Conservation (phyloP, 2,329 filamentous ascomycete species). For the Emydomyces testavorans region DNA sequence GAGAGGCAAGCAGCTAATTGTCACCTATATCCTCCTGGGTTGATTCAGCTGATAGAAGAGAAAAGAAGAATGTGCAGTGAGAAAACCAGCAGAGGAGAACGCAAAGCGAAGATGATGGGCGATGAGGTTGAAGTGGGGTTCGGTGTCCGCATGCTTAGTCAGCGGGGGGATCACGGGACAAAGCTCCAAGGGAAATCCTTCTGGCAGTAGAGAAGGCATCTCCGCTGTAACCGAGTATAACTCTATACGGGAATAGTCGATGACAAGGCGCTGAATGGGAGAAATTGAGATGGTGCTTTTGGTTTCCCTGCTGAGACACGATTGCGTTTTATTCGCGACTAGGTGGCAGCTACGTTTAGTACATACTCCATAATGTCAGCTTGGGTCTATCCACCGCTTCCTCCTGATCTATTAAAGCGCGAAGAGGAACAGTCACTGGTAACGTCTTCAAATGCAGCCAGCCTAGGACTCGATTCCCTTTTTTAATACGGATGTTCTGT, state of each 20-base stretch:
- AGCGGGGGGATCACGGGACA: background rate
- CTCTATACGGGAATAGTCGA: no score
- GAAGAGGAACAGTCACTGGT: constrained; percentile 46
- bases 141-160: background rate
- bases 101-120: background rate
- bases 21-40: background rate
- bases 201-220: no score
- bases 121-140: background rate
- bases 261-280: no score
- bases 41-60: background rate
- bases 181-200: no score
- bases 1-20: background rate
- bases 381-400: constrained; percentile 49
- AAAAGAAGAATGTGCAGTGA: background rate
- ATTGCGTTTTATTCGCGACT: background rate
- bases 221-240: no score
- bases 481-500: constrained; percentile 15
- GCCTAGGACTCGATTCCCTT: background rate
- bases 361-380: constrained; percentile 42
- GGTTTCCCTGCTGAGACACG: no score
- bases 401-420: constrained; percentile 39
- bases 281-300: no score
- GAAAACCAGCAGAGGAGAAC: background rate
- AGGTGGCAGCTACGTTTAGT: background rate
- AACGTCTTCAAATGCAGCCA: constrained; percentile 9